phyloP scores from a whole-genome alignment of 768 basidiomycete genomes.

The Amanita thiersii region DNA sequence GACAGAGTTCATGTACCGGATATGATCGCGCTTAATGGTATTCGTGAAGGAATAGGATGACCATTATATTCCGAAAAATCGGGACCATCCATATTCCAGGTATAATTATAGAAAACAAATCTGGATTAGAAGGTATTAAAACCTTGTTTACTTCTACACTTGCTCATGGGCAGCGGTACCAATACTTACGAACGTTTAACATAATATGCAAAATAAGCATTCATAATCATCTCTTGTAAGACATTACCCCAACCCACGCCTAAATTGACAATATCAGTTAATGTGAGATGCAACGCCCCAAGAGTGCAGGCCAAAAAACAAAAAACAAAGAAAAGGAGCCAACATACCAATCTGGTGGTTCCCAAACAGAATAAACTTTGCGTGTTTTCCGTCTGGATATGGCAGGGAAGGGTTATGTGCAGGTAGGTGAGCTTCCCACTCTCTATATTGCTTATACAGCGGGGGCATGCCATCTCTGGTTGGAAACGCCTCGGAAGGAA shows the following conservation, averaged over 20 bases:
- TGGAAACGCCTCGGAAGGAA: slow-evolving; percentile 5
- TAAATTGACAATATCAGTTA: too few relatives aligned
- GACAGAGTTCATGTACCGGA: background rate
- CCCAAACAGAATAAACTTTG: slow-evolving; percentile 8
- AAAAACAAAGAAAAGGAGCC: background rate
- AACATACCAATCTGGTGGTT: slow-evolving; percentile 6
- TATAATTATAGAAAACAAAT: slow-evolving; percentile 9
- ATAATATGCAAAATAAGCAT: slow-evolving; percentile 8
- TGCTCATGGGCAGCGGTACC: background rate
- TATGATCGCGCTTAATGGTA: slow-evolving; percentile 3
- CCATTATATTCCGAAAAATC: slow-evolving; percentile 1
- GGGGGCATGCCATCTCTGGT: too few relatives aligned
- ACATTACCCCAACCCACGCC: slow-evolving; percentile 9
- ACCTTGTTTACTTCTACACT: background rate
- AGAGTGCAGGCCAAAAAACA: background rate
- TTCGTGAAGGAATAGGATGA: slow-evolving; percentile 5
- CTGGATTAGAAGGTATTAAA: background rate
- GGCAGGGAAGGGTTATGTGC: slow-evolving; percentile 41
- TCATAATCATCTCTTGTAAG: slow-evolving; percentile 7
- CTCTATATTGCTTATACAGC: slow-evolving; percentile 22
- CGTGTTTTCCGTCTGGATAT: slow-evolving; percentile 34
- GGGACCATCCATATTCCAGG: slow-evolving; percentile 4
- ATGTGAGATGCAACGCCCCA: too few relatives aligned
- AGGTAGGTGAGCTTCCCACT: slow-evolving; percentile 35
- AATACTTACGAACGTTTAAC: slow-evolving; percentile 7